phyloP scores from a whole-genome alignment of 2,329 filamentous ascomycete species.

The Aspergillus sp. region DNA sequence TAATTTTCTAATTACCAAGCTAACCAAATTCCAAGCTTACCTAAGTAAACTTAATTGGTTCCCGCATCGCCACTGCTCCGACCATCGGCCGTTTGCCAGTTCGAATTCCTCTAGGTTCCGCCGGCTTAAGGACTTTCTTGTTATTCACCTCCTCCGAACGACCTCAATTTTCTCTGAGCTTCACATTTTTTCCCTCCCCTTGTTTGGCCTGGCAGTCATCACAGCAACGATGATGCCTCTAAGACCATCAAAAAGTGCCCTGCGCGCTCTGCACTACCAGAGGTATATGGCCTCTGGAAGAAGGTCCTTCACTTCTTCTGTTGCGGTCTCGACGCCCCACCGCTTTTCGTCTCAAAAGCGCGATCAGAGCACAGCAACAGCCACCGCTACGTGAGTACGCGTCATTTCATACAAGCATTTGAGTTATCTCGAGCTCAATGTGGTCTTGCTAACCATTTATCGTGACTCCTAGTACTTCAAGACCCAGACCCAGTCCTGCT shows the following conservation, averaged over 20 bases:
- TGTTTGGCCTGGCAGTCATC: conserved; percentile 40
- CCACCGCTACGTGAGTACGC: conserved; percentile 59
- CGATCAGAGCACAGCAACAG: conserved; percentile 53
- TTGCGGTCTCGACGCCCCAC: conserved; percentile 52
- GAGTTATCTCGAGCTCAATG: not conserved
- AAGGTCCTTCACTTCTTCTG: conserved; percentile 51
- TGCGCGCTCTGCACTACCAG: conserved; percentile 52
- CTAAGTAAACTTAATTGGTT: too few relatives aligned
- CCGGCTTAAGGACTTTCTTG: conserved; percentile 30
- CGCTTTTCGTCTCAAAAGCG: conserved; percentile 49
- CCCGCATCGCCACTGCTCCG: too few relatives aligned
- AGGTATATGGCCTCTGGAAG: conserved; percentile 43
- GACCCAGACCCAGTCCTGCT: conserved; percentile 66
- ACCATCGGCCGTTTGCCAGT: conserved; percentile 4
- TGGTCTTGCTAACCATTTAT: conserved; percentile 22
- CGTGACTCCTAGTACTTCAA: conserved; percentile 51
- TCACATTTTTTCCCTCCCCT: conserved; percentile 23
- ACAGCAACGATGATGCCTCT: conserved; percentile 54
- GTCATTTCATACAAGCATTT: not conserved
- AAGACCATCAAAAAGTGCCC: conserved; percentile 53
- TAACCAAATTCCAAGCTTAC: too few relatives aligned
- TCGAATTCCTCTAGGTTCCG: conserved; percentile 22
- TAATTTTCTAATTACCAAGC: too few relatives aligned
- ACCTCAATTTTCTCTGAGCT: conserved; percentile 24
- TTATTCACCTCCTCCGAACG: conserved; percentile 24